Evolutionary conservation across 768 basidiomycete species (phyloP), one percentile per base, ranked within the genome.

Genomic region (Russula earlei): DNA sequence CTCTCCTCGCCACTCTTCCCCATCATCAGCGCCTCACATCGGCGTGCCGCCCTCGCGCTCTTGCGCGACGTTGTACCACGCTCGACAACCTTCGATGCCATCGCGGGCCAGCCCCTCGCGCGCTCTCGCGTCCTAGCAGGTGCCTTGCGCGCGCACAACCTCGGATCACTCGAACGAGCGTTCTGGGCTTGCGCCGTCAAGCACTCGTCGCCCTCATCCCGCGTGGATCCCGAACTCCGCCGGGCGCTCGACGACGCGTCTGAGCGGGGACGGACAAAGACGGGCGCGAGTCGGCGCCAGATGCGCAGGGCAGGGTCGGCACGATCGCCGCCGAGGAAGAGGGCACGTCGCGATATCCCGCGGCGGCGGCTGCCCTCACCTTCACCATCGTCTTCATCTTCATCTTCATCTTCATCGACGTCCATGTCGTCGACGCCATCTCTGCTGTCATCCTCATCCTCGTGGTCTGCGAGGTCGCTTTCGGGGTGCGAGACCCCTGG

Each of bases 361-460:
- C 17, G 6, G 5, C 31, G 25, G 5, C 40, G 33, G 15, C 19
- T 17, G 15, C 33, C 25, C 19, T 45, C 40, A 2, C 42, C 29
- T 6, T 43, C 44, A 1, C 34, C 40, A 4, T 29, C 31, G 5
- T 14, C 14, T n/a, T n/a, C n/a, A n/a, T n/a, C 4, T 46, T 31
- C 54, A 4, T 38, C 31, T n/a, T 45, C 27, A 14, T 49, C 37
- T 25, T 14, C n/a, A 19, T 36, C 46, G 5, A 49, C 46, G 19
- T 58, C 57, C 27, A 12, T 27, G 12, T 52, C 52, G 17, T 54
- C 52, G 19, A 58, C 57, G n/a, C 57, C 52, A 12, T 17, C 22
- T 42, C 36, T 54, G 20, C 49, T 49, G n/a, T 20, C 5, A 7
- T 47, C 45, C 5, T 55, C 40, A n/a, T 55, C 54, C 8, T 49